Percentiles rank a stretch among this genome's conserved stretches.
phyloP scores from a whole-genome alignment of 2,329 filamentous ascomycete genomes.

The Calonectria naviculata region DNA sequence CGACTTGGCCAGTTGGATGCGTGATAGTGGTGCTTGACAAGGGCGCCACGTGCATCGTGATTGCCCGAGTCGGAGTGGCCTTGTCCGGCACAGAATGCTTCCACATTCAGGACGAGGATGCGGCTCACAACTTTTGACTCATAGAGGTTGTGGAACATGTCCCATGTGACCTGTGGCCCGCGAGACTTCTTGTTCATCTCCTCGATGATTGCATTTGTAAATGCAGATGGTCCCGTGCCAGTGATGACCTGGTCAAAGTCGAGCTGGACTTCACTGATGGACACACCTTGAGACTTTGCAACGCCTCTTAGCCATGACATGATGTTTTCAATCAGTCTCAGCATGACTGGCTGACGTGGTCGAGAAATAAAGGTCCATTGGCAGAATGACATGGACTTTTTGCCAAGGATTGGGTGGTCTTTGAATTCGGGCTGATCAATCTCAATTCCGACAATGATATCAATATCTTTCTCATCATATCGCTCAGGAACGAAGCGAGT shows the following conservation, averaged over 20 bases:
- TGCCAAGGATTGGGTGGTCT: slow-evolving; percentile 73
- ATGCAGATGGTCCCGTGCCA: slow-evolving; percentile 78
- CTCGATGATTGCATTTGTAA: slow-evolving; percentile 72
- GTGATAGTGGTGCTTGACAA: slow-evolving; percentile 81
- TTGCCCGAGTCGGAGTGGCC: slow-evolving; percentile 80
- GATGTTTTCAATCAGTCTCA: slow-evolving; percentile 75
- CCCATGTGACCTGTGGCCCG: slow-evolving; percentile 64
- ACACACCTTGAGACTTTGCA: slow-evolving; percentile 66
- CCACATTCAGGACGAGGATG: slow-evolving; percentile 75
- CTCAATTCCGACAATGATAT: slow-evolving; percentile 77
- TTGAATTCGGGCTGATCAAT: slow-evolving; percentile 76
- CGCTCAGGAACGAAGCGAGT: slow-evolving; percentile 58
- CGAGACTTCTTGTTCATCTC: slow-evolving; percentile 66
- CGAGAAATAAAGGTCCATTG: slow-evolving; percentile 82
- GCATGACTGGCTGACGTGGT: slow-evolving; percentile 74
- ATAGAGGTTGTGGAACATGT: slow-evolving; percentile 71
- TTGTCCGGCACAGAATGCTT: slow-evolving; percentile 79
- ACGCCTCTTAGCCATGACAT: slow-evolving; percentile 73
- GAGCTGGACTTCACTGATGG: slow-evolving; percentile 70
- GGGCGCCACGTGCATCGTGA: slow-evolving; percentile 72
- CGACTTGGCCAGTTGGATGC: slow-evolving; percentile 77
- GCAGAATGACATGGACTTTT: slow-evolving; percentile 77
- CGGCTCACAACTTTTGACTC: slow-evolving; percentile 74
- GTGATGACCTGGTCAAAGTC: slow-evolving; percentile 80
- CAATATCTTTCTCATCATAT: slow-evolving; percentile 72